Conservation (phyloP, 2,329 filamentous ascomycete genomes). For the Trichophyton mentagrophytes region DNA sequence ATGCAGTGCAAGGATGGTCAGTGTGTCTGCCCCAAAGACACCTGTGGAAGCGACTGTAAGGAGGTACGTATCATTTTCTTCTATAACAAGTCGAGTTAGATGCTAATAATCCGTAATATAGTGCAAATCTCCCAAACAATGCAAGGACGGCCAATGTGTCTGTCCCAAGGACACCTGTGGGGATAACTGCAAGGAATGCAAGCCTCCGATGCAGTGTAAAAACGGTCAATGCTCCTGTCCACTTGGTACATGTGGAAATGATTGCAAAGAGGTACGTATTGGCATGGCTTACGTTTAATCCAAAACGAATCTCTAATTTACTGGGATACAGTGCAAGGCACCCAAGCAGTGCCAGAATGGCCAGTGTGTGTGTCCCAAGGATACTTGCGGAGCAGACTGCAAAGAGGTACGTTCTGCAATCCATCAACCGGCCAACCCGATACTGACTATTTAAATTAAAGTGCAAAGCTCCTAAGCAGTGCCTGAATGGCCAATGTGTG, state of each 20-base stretch:
- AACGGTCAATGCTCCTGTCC: not conserved
- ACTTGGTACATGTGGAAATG: not conserved
- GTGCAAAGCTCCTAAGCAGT: not conserved
- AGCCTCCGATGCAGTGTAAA: not conserved
- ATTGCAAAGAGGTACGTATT: not conserved
- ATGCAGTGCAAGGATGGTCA: not conserved
- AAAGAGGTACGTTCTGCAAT: not conserved
- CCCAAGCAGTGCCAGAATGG: not conserved
- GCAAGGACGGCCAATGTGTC: not conserved
- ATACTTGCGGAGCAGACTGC: not conserved
- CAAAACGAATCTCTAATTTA: not conserved
- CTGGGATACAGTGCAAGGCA: not conserved
- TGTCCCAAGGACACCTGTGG: not conserved
- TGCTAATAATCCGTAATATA: not conserved
- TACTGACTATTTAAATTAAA: too few species aligned
- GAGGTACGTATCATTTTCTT: too few species aligned
- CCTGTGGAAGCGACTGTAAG: not conserved
- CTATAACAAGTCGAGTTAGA: too few species aligned
- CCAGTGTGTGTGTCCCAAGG: not conserved
- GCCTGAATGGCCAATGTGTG: not conserved
- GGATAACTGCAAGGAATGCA: not conserved
- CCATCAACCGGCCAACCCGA: too few species aligned
- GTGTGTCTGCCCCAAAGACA: not conserved
- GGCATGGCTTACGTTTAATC: too few species aligned
- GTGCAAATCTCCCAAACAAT: not conserved